Evolutionary conservation across 495 filamentous ascomycete genomes (phyloP), one percentile per base, ranked within the genome.

Genomic region (Penicillium egyptiacum): DNA sequence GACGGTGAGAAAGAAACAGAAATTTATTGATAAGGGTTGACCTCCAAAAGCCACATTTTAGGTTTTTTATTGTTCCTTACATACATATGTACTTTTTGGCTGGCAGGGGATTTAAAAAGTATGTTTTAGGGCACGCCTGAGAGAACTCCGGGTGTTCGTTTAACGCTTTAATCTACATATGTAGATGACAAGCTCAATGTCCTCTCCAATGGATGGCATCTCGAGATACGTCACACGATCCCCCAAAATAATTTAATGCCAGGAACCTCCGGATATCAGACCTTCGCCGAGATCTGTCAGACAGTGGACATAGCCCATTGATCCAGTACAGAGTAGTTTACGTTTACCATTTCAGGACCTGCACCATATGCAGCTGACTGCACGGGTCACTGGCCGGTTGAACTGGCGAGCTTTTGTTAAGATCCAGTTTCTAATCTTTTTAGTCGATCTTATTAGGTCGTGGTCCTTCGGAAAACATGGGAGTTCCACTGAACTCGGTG

Each of bases 401-500:
- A 35, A 47, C 43, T 47, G 53, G 53, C 53, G 43, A 47, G 52
- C 40, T 47, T 47, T 14, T n/a, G 33, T 23, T 55, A 16, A 55
- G 53, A 47, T 59, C 35, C 46, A 53, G 7, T n/a, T 50, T 30
- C 31, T 65, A 60, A 59, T 58, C 59, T 46, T 40, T 39, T 33
- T 28, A 26, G 22, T 46, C n/a, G 35, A 54, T 50, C 46, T 17
- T 40, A 66, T 63, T 51, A 51, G 47, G 51, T 57, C 56, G 26
- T 56, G 61, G 55, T 59, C 51, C 43, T 61, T 64, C 55, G 60
- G 55, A 58, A 57, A 33, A 30, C 33, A 51, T 41, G 60, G 47
- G 28, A 56, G 53, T 56, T 56, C 63, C 58, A 64, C 57, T 23
- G 12, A 35, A 52, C 59, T 55, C 50, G 22, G 43, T 39, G 51